phyloP scores from a whole-genome alignment of 108 stramenopile genomes.

The Cyclotella sp. region DNA sequence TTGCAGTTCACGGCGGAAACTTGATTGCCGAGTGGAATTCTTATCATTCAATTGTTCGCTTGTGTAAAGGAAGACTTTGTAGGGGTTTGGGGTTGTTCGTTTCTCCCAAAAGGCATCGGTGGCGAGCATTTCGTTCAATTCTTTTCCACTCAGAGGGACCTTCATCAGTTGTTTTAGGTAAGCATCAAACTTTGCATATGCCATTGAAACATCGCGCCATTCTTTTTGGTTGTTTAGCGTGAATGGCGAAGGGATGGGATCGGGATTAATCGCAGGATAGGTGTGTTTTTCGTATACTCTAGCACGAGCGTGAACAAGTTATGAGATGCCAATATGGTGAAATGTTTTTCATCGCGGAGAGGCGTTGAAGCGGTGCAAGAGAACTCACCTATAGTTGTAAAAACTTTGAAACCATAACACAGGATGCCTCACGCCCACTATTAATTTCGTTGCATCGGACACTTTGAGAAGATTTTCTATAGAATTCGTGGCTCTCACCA shows the following conservation, averaged over 20 bases:
- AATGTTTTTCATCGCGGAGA: not conserved
- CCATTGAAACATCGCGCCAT: conserved; percentile 21
- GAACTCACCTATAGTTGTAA: conserved; percentile 43
- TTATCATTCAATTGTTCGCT: conserved; percentile 55
- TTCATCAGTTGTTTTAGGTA: conserved; percentile 37
- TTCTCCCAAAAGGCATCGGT: conserved; percentile 23
- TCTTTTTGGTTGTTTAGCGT: conserved; percentile 14
- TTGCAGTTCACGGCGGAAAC: conserved; percentile 47
- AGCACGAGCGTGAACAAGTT: not conserved
- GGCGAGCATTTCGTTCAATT: conserved; percentile 26
- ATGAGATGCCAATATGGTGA: not conserved
- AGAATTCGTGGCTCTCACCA: conserved; percentile 26
- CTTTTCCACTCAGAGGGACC: conserved; percentile 23
- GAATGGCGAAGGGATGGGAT: conserved; percentile 21
- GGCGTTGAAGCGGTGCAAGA: not conserved
- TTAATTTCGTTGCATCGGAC: conserved; percentile 32
- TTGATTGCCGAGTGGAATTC: conserved; percentile 28
- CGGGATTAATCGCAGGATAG: not conserved
- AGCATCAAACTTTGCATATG: conserved; percentile 21
- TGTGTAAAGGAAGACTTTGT: conserved; percentile 55
- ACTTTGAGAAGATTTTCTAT: conserved; percentile 38
- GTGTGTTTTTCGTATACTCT: conserved; percentile 5
- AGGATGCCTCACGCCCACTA: conserved; percentile 63
- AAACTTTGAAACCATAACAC: conserved; percentile 50
- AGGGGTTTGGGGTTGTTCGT: conserved; percentile 39